phyloP scores from a whole-genome alignment of 371 early-diverging fungal genomes.

The Mortierella sp. region DNA sequence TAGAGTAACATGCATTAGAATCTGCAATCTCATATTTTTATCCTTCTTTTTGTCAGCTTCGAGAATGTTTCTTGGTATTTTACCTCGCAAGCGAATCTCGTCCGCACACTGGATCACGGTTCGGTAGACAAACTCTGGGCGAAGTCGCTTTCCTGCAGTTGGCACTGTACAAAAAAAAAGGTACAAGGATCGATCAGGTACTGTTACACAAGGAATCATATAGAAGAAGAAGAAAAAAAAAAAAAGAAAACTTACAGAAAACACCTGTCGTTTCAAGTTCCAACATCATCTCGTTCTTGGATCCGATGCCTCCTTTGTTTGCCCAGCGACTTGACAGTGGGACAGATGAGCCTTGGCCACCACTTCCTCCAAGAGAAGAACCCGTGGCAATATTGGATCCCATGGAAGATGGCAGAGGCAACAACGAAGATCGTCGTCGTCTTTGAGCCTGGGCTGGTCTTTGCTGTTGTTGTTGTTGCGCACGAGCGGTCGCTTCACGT shows the following conservation, averaged over 20 bases:
- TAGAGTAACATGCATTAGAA: no score
- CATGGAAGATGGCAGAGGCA: no score
- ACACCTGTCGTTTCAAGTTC: slow-evolving; percentile 47
- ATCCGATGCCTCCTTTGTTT: slow-evolving; percentile 31
- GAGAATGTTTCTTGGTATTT: not conserved
- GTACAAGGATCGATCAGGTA: no score
- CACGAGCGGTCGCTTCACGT: no score
- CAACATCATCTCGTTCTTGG: slow-evolving; percentile 45
- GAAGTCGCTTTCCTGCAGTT: slow-evolving; percentile 32
- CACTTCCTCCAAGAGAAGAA: no score
- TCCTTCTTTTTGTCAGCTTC: no score
- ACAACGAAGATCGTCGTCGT: no score
- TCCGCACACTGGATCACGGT: slow-evolving; percentile 39
- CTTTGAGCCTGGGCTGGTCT: no score
- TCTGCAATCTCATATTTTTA: no score
- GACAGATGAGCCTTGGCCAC: no score
- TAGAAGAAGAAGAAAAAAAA: not conserved
- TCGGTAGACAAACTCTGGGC: slow-evolving; percentile 44
- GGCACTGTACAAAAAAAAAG: slow-evolving; percentile 28
- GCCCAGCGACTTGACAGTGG: slow-evolving; percentile 19
- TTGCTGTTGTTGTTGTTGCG: no score
- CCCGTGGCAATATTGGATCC: no score
- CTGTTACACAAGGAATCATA: not conserved
- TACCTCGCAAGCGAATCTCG: slow-evolving; percentile 47
- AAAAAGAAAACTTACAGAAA: slow-evolving; percentile 35